These are phyloP conservation scores for Lactifluus hygrophoroides DNA, from an alignment of 768 basidiomycete genomes.

Conservation along the genomic window DNA sequence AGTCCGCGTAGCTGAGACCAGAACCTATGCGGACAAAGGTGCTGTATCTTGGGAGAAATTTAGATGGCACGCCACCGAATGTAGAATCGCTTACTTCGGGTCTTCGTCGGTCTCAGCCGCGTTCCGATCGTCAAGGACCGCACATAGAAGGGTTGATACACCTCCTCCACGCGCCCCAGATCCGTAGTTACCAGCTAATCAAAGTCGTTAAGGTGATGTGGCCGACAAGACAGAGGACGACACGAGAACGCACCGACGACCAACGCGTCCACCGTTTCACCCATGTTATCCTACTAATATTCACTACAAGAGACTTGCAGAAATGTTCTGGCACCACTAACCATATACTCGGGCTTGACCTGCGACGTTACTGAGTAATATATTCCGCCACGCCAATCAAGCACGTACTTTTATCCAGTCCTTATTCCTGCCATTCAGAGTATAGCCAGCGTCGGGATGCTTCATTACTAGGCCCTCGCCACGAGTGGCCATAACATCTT, in stretches of 20 bases:
- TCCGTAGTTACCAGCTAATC: constrained; percentile 81
- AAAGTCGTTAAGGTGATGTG: neutral
- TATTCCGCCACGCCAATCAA: neutral
- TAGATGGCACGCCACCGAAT: neutral
- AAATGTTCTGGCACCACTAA: constrained; percentile 26
- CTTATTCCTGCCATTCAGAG: constrained; percentile 77
- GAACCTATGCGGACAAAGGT: constrained; percentile 87
- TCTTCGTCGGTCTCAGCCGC: constrained; percentile 48
- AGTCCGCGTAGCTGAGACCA: constrained; percentile 80
- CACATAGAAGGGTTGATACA: constrained; percentile 84
- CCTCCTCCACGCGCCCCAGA: constrained; percentile 79
- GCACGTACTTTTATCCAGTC: constrained; percentile 82
- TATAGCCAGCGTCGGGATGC: constrained; percentile 70
- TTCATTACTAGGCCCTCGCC: constrained; percentile 96
- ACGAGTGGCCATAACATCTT: constrained; percentile 70
- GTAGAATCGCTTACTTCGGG: constrained; percentile 41
- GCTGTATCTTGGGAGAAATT: constrained; percentile 49
- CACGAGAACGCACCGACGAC: constrained; percentile 59
- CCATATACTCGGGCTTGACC: constrained; percentile 88
- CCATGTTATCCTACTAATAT: constrained; percentile 66
- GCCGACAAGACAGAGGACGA: neutral
- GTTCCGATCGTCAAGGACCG: constrained; percentile 70
- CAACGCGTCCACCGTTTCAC: constrained; percentile 86
- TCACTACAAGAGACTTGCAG: neutral
- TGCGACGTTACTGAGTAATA: constrained; percentile 21